phyloP scores from a whole-genome alignment of 1,284 basidiomycete genomes.

The Salmacisia buchloeana region DNA sequence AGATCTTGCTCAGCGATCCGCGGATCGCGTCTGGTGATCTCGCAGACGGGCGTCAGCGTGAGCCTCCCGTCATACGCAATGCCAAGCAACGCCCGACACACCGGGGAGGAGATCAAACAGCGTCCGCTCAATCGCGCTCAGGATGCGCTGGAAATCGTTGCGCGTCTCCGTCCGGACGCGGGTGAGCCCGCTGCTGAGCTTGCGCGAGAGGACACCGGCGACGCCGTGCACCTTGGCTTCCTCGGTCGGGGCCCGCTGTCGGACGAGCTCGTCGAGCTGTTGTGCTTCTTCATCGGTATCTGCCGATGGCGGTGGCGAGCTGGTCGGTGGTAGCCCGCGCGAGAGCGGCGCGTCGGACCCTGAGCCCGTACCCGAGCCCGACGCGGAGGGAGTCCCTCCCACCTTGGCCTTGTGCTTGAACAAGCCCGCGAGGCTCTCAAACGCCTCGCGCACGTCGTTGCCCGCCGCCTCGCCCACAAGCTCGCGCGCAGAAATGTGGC shows the following conservation, averaged over 20 bases:
- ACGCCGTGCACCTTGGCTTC: slow-evolving; percentile 1
- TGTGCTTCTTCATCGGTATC: not conserved
- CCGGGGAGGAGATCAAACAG: slow-evolving; percentile 11
- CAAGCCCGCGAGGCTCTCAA: not conserved
- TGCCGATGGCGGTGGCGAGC: not conserved
- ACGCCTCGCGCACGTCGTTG: not conserved
- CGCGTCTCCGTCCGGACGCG: slow-evolving; percentile 2
- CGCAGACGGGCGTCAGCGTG: not conserved
- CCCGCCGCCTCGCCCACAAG: slow-evolving; percentile 2
- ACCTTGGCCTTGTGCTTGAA: slow-evolving; percentile 8
- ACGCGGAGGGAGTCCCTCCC: not conserved
- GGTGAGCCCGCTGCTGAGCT: not conserved
- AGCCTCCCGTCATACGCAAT: not conserved
- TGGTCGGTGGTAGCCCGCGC: not conserved
- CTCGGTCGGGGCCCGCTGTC: not conserved
- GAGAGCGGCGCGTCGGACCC: not conserved
- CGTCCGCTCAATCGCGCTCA: slow-evolving; percentile 3
- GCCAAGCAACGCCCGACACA: not conserved
- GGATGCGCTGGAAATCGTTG: slow-evolving; percentile 8
- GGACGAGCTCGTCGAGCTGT: not conserved
- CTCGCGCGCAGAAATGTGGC: slow-evolving; percentile 8
- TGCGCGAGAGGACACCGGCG: not conserved
- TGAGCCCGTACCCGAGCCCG: no score
- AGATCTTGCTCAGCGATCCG: slow-evolving; percentile 8
- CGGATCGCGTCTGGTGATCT: slow-evolving; percentile 5